Evolutionary conservation across 768 basidiomycete species (phyloP).

Genomic region (Russula ochroleuca): DNA sequence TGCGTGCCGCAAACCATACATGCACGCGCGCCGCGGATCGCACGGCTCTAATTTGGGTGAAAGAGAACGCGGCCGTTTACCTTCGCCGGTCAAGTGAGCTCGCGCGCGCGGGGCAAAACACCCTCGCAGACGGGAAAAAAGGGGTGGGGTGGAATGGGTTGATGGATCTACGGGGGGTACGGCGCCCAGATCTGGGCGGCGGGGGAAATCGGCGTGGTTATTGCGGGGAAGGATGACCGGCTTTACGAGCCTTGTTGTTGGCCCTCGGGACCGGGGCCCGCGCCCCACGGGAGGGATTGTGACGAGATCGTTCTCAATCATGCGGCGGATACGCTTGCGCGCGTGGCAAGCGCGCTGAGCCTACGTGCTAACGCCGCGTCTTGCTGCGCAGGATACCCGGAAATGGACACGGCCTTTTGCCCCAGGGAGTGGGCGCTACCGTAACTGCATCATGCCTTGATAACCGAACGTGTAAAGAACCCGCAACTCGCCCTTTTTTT

Average conservation of each 20-base stretch:
- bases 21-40: constrained; percentile 13
- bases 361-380: constrained; percentile 20
- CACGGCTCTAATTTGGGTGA: background rate
- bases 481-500: background rate
- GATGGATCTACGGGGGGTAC: background rate
- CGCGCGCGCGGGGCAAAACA: background rate
- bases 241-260: background rate
- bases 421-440: background rate
- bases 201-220: background rate
- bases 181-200: background rate
- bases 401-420: constrained; percentile 22
- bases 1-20: background rate
- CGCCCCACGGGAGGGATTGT: background rate
- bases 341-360: constrained; percentile 18
- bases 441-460: background rate
- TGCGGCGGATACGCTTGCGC: background rate
- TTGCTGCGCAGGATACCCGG: constrained; percentile 1
- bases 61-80: background rate
- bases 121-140: background rate
- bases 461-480: background rate
- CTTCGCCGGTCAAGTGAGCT: background rate
- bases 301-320: background rate
- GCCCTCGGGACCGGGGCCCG: background rate
- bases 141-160: background rate
- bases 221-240: background rate